Conservation (phyloP, 805 yeast species). For the Saturnispora serradocipensis region DNA sequence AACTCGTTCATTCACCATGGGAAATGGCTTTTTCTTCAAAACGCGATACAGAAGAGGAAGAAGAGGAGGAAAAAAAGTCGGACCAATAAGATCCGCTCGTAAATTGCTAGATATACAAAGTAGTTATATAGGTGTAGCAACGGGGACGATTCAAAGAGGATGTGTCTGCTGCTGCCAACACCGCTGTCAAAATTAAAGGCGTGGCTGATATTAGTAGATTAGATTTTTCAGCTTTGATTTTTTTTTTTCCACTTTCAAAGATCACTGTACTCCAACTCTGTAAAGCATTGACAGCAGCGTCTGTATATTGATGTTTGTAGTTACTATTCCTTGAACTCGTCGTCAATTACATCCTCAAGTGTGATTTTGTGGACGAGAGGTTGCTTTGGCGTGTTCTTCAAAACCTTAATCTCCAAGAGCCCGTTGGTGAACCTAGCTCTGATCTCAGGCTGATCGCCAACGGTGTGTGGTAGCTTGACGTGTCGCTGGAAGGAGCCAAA, state of each 20-base stretch:
- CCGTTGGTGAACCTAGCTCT: constrained; percentile 48
- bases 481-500: constrained; percentile 51
- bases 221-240: background rate
- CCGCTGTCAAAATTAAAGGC: background rate
- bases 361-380: constrained; percentile 12
- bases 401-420: constrained; percentile 44
- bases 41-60: background rate
- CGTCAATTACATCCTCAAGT: constrained; percentile 26
- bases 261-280: background rate
- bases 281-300: background rate
- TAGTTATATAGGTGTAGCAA: background rate
- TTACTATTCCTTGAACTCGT: constrained; percentile 18
- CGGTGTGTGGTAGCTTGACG: constrained; percentile 44
- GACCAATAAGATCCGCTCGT: background rate
- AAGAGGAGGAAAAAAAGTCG: background rate
- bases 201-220: background rate
- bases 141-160: background rate
- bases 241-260: too few relatives aligned
- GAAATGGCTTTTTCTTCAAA: background rate
- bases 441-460: constrained; percentile 43
- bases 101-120: background rate
- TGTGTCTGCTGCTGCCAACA: background rate
- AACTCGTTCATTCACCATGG: background rate
- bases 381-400: constrained; percentile 24
- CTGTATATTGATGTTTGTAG: background rate